A percentile compares a stretch with the other conserved stretches of the same genome.
Conservation (phyloP, 768 basidiomycete species). For the Amanita molliuscula region DNA sequence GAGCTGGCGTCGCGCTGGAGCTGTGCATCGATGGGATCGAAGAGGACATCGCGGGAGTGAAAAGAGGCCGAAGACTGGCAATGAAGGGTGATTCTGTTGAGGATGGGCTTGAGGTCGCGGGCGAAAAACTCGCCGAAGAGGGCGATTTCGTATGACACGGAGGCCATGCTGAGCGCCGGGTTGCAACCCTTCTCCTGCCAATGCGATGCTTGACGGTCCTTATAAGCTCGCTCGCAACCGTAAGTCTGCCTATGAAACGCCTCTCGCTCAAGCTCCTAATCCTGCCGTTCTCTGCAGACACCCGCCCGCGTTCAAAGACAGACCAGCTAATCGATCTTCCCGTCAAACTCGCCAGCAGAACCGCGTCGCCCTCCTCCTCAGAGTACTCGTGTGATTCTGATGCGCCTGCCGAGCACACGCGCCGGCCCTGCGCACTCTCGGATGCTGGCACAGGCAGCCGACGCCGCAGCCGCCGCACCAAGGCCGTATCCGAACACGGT, state of each 20-base stretch:
- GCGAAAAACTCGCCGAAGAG: slow-evolving; percentile 78
- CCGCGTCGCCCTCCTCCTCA: slow-evolving; percentile 32
- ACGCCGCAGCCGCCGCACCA: slow-evolving; percentile 28
- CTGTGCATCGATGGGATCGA: slow-evolving; percentile 67
- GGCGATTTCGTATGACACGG: slow-evolving; percentile 69
- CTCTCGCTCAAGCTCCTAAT: slow-evolving; percentile 18
- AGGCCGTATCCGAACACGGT: slow-evolving; percentile 8
- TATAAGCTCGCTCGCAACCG: slow-evolving; percentile 11
- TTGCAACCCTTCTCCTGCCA: not conserved
- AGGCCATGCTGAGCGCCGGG: slow-evolving; percentile 27
- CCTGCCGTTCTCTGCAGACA: slow-evolving; percentile 17
- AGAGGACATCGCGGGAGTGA: slow-evolving; percentile 71
- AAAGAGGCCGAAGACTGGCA: slow-evolving; percentile 67
- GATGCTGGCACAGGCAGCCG: slow-evolving; percentile 56
- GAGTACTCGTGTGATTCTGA: slow-evolving; percentile 42
- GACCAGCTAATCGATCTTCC: slow-evolving; percentile 2
- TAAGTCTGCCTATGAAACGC: slow-evolving; percentile 19
- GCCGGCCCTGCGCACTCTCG: slow-evolving; percentile 43
- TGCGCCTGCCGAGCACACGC: slow-evolving; percentile 13
- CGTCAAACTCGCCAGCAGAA: slow-evolving; percentile 11
- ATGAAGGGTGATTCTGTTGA: slow-evolving; percentile 76
- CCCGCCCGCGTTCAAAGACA: not conserved
- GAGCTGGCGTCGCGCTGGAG: slow-evolving; percentile 46
- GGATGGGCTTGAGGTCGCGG: slow-evolving; percentile 62
- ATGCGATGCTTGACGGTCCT: slow-evolving; percentile 2